Conservation (phyloP, 2,329 filamentous ascomycete genomes). For the Exophiala alcalophila region DNA sequence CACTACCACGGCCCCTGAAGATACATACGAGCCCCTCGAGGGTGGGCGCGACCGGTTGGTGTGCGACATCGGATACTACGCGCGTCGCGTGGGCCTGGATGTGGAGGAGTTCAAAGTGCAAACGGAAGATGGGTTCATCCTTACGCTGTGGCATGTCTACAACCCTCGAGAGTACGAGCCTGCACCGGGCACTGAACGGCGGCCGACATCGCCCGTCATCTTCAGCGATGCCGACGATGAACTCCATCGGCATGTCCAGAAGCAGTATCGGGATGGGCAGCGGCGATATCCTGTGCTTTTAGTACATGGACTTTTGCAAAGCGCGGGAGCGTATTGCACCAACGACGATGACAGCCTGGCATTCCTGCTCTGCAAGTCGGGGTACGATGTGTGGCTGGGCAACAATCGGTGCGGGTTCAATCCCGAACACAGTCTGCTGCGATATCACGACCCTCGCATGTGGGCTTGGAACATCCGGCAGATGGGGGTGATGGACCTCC, state of each 20-base stretch:
- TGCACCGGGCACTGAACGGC: constrained; percentile 42
- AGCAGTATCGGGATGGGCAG: constrained; percentile 39
- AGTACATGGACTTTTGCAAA: constrained; percentile 85
- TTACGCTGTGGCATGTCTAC: constrained; percentile 85
- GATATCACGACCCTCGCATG: constrained; percentile 78
- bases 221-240: constrained; percentile 52
- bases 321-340: constrained; percentile 80
- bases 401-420: constrained; percentile 87
- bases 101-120: constrained; percentile 79
- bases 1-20: constrained; percentile 34
- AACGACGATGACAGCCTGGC: constrained; percentile 88
- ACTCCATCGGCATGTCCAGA: constrained; percentile 29
- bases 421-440: constrained; percentile 70
- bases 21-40: constrained; percentile 70
- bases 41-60: constrained; percentile 75
- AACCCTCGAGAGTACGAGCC: constrained; percentile 71
- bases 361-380: constrained; percentile 87
- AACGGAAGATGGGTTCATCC: constrained; percentile 90
- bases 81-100: constrained; percentile 80
- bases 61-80: constrained; percentile 82
- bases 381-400: constrained; percentile 93
- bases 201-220: constrained; percentile 57
- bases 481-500: constrained; percentile 85
- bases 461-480: constrained; percentile 96
- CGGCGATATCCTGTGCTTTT: constrained; percentile 79